Evolutionary conservation across 345 rosid genomes (phyloP), one percentile per base, ranked within the genome.

Genomic region (Zanthoxylum bungeanum): DNA sequence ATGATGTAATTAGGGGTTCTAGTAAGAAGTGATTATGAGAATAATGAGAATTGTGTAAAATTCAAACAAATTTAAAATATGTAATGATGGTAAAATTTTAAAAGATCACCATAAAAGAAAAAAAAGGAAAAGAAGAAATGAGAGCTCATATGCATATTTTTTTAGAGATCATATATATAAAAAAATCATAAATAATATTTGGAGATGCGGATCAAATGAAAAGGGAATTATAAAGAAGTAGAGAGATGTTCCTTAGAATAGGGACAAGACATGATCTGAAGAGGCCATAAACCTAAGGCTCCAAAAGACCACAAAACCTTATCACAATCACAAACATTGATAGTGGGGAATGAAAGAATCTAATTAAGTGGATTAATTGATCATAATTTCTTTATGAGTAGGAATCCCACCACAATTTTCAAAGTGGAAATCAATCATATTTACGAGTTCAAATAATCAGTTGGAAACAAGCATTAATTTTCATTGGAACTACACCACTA

Each of bases 371-470:
- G 74, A 31, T 36, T 31, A 5, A 4, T 1, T 8, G 4, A 31
- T 53, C 39, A 19, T n/a, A n/a, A n/a, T 37, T 69, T 60, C 39
- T 59, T 33, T 76, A 60, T 66, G 63, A 77, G 71, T 69, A 56
- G 76, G 81, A 79, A 69, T 72, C 46, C 74, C 81, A 83, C 83
- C 66, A 62, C 2, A 58, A 50, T 58, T 61, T 39, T 27, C 22
- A 24, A 78, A 79, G 77, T 75, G 79, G 60, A 57, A 52, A 17
- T 69, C 63, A 51, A 69, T 68, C 55, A 19, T 71, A 56, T 49
- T n/a, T 51, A 25, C 0, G 44, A 53, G 61, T 39, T 33, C 44
- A 40, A 66, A 50, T 36, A 39, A 53, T 53, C 27, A 30, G 49
- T 66, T 28, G 7, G 11, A 25, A 4, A 19, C n/a, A 25, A 19